Conservation (phyloP, 352 stramenopile genomes). For the Pythium phragmiticola region DNA sequence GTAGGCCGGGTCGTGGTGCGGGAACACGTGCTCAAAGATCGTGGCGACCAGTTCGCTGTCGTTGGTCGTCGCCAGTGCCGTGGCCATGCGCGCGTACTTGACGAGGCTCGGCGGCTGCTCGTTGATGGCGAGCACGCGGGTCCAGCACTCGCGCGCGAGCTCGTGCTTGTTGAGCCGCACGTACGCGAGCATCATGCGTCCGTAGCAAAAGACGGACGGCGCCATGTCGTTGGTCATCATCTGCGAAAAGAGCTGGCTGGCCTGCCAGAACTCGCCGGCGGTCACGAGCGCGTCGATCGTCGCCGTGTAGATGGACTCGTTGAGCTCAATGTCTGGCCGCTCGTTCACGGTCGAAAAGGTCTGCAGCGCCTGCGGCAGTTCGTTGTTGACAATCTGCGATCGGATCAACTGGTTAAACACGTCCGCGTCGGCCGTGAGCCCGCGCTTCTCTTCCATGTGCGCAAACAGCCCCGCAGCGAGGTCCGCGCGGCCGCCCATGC, state of each 20-base stretch:
- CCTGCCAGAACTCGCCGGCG: conserved; percentile 62
- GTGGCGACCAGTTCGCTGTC: conserved; percentile 57
- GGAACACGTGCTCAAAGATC: conserved; percentile 65
- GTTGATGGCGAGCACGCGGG: conserved; percentile 55
- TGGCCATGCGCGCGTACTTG: conserved; percentile 69
- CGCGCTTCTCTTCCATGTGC: conserved; percentile 58
- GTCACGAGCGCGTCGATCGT: conserved; percentile 71
- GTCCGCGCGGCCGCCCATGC: conserved; percentile 57
- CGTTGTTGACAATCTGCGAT: conserved; percentile 66
- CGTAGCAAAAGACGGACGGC: conserved; percentile 71
- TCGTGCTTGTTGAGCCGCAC: conserved; percentile 65
- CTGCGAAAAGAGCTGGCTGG: conserved; percentile 65
- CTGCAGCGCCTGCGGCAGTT: conserved; percentile 69
- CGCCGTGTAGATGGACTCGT: conserved; percentile 74
- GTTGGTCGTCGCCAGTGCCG: conserved; percentile 55
- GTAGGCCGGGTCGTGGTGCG: conserved; percentile 36
- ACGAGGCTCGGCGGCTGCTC: conserved; percentile 37
- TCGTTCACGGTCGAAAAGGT: conserved; percentile 62
- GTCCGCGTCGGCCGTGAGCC: conserved; percentile 41
- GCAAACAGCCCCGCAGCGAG: conserved; percentile 54
- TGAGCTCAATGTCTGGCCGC: conserved; percentile 39
- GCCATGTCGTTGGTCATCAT: conserved; percentile 65
- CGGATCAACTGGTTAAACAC: conserved; percentile 77
- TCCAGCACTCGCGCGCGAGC: conserved; percentile 65
- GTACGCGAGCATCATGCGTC: conserved; percentile 76